phyloP scores from a whole-genome alignment of 805 yeast species.

The Candida maesae region DNA sequence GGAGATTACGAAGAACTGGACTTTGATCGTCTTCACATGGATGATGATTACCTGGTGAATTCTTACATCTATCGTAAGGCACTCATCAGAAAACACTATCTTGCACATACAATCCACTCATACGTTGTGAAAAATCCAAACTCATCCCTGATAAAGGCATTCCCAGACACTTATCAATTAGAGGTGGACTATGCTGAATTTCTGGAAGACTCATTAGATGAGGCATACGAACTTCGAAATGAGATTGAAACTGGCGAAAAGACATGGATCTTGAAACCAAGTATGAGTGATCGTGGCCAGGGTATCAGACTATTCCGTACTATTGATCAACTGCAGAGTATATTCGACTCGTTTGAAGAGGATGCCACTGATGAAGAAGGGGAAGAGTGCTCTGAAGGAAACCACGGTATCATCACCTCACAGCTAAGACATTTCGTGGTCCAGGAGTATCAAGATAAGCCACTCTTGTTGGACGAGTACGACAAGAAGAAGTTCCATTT shows the following conservation, averaged over 20 bases:
- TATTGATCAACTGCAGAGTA: slow-evolving; percentile 71
- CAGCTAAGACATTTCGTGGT: slow-evolving; percentile 89
- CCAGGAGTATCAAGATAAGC: slow-evolving; percentile 71
- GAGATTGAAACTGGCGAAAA: slow-evolving; percentile 61
- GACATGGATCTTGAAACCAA: slow-evolving; percentile 90
- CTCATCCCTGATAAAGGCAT: slow-evolving; percentile 54
- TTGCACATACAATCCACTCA: slow-evolving; percentile 78
- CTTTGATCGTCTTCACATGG: slow-evolving; percentile 54
- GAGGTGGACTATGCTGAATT: slow-evolving; percentile 97
- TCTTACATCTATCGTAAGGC: slow-evolving; percentile 89
- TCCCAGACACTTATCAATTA: slow-evolving; percentile 72
- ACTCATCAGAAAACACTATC: slow-evolving; percentile 82
- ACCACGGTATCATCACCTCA: slow-evolving; percentile 73
- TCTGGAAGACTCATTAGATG: slow-evolving; percentile 89
- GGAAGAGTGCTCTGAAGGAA: slow-evolving; percentile 39
- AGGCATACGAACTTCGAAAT: slow-evolving; percentile 80
- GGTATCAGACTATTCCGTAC: slow-evolving; percentile 84
- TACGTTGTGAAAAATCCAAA: slow-evolving; percentile 72
- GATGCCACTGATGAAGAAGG: slow-evolving; percentile 60
- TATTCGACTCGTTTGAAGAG: slow-evolving; percentile 85
- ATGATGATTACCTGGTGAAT: slow-evolving; percentile 56
- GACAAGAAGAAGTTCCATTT: slow-evolving; percentile 80
- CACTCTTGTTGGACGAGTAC: slow-evolving; percentile 61
- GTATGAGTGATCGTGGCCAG: slow-evolving; percentile 97
- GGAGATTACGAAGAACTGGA: slow-evolving; percentile 90